Conservation (phyloP, 192 early-diverging fungal species). For the Phlyctochytrium bullatum region DNA sequence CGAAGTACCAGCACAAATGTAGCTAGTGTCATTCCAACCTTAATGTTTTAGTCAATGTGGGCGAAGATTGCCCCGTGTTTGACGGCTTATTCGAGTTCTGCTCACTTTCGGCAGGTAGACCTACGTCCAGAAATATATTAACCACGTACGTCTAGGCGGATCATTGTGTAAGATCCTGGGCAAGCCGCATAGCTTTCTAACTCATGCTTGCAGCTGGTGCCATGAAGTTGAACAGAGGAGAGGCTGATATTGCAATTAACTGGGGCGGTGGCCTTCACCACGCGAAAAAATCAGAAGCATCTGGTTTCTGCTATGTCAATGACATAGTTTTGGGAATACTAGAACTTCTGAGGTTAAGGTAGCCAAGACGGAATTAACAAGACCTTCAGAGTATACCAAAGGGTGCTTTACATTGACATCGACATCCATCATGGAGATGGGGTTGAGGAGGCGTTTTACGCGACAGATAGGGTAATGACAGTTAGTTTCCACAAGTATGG, state of each 20-base stretch:
- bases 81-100: constrained; percentile 97
- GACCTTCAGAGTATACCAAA: constrained; percentile 48
- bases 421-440: constrained; percentile 99
- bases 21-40: constrained; percentile 6
- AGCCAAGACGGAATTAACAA: neutral
- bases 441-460: constrained; percentile 94
- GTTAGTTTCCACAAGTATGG: constrained; percentile 95
- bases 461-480: constrained; percentile 91
- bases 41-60: constrained; percentile 67
- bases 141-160: neutral
- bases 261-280: constrained; percentile 99
- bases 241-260: constrained; percentile 91
- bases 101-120: constrained; percentile 85
- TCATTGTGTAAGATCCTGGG: constrained; percentile 14
- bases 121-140: constrained; percentile 40
- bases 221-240: constrained; percentile 71
- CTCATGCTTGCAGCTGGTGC: constrained; percentile 65
- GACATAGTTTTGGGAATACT: constrained; percentile 95
- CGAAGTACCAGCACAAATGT: constrained; percentile 51
- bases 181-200: neutral
- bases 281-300: constrained; percentile 79
- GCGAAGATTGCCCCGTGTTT: constrained; percentile 98
- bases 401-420: constrained; percentile 95
- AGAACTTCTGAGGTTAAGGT: constrained; percentile 67
- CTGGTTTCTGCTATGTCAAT: constrained; percentile 98